Evolutionary conservation across 441 rosid species (phyloP), one percentile per base, ranked within the genome.

Genomic region (Populus hybrid): DNA sequence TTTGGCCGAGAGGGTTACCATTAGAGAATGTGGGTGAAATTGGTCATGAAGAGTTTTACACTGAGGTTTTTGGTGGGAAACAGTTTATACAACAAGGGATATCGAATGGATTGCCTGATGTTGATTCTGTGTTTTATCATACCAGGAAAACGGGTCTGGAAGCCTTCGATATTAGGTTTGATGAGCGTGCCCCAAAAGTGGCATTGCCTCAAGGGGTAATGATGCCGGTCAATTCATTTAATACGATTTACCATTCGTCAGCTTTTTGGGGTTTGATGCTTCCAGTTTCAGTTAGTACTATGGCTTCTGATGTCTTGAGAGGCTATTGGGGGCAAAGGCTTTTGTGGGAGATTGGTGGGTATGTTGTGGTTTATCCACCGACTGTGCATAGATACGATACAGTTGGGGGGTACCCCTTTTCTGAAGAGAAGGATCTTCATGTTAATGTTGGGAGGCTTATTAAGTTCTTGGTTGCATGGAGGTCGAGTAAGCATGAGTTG

Each of bases 201-300:
- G 96, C 97, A 8, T 82, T 94, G 78, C 98, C 98, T 1, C 98
- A 94, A 70, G 98, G 98, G 71, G 77, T 85, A 67, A 93, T 94
- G 98, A 93, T 86, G 46, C 98, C 98, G 0, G 70, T 94, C 40
- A 94, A 94, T 88, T 94, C 98, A 0, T 93, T 94, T 68, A 94
- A 94, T 71, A 94, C 98, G 0, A 79, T 94, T 71, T 94, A 87
- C 80, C 98, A 91, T 82, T 93, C 98, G 0, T 79, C 98, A 0
- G 97, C 98, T 4, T 93, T 94, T 80, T 94, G 98, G 98, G 98
- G 88, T 10, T 79, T 94, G 86, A 94, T 94, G 98, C 96, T 94
- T 75, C 98, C 98, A 0, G 95, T 91, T 73, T 93, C 97, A 1
- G 88, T 94, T 74, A 94, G 98, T 68, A 81, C 95, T 0, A 94